Conservation (phyloP, 2,329 filamentous ascomycete species). For the Rhinocladiella mackenziei region DNA sequence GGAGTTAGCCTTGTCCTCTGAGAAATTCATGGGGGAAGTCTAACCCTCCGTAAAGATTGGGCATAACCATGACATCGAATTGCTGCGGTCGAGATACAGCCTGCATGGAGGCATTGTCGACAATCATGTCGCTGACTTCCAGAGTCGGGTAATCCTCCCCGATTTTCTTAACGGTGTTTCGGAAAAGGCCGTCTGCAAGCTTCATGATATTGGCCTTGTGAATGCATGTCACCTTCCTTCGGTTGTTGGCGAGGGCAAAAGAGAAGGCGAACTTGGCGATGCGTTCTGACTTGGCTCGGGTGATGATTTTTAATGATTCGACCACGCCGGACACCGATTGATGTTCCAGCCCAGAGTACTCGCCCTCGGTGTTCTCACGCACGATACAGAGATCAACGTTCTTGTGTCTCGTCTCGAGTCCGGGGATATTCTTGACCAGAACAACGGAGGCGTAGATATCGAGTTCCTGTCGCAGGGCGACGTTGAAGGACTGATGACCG, state of each 20-base stretch:
- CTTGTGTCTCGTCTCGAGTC: slow-evolving; percentile 95
- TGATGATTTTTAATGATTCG: slow-evolving; percentile 99
- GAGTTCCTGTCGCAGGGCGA: slow-evolving; percentile 96
- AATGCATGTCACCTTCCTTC: slow-evolving; percentile 99
- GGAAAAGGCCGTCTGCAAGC: slow-evolving; percentile 96
- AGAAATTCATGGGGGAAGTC: too few relatives aligned
- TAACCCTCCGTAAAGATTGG: slow-evolving; percentile 60
- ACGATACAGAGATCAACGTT: slow-evolving; percentile 98
- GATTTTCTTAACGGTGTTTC: slow-evolving; percentile 90
- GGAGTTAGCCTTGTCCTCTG: neutral
- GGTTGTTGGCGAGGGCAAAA: slow-evolving; percentile 96
- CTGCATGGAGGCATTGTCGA: slow-evolving; percentile 99
- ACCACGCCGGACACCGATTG: slow-evolving; percentile 95
- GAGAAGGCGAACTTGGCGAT: slow-evolving; percentile 98
- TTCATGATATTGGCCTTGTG: slow-evolving; percentile 99
- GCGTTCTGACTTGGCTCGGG: slow-evolving; percentile 95
- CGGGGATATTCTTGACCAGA: slow-evolving; percentile 99
- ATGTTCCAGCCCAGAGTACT: slow-evolving; percentile 98
- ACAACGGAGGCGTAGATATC: slow-evolving; percentile 99
- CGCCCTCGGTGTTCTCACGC: slow-evolving; percentile 99
- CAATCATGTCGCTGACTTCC: slow-evolving; percentile 98
- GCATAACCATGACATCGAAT: slow-evolving; percentile 99
- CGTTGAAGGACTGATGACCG: slow-evolving; percentile 99
- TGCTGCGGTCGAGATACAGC: slow-evolving; percentile 93
- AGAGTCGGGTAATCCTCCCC: slow-evolving; percentile 94